Base-by-base conservation (phyloP, 192 early-diverging fungal species). In the Borealophlyctis nickersoniae region DNA sequence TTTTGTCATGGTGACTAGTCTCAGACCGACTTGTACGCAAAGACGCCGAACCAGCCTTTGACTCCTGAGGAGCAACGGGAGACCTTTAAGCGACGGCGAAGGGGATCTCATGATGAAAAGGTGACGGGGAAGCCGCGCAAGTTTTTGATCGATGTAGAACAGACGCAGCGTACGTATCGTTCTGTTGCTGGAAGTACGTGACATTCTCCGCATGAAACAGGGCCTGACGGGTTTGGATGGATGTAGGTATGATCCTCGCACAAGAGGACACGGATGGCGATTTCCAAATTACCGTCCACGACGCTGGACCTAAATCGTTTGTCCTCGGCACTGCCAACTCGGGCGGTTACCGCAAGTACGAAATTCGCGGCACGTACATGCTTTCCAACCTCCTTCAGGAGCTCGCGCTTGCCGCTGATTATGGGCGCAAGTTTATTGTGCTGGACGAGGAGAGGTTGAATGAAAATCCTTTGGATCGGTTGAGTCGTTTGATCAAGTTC, bases 181-280 rank as follows among this genome's bases (percentile, higher is more conserved):
- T 16, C 7, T 16, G 13, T 36, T 66, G 2, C 36, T 29, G 3
- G 22, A 4, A 60, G 23, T 19, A 45, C 9, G 9, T 31, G 29
- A 59, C 7, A 24, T 24, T 2, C 29, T 22, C 56, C 48, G 16
- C 26, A 27, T 19, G 14, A 16, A 23, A 70, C 58, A 5, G 26
- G 26, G 16, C 11, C 19, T 59, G n/a, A 70, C 61, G 1, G 16
- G 35, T 34, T 0, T 14, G 29, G 28, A 45, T 4, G 16, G 52
- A n/a, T n/a, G n/a, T 32, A 79, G 72, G 67, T 54, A 62, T 73
- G 31, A 81, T 98, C 4, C 75, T 98, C 31, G 86, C 79, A 57
- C 96, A 98, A 63, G 96, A 98, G 71, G 96, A 98, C 70, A 95
- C 94, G 0, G 89, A 97, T 75, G 90, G 90, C 28, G 92, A 98